phyloP scores from a whole-genome alignment of 2,329 filamentous ascomycete species.

The Neopestalotiopsis clavispora region DNA sequence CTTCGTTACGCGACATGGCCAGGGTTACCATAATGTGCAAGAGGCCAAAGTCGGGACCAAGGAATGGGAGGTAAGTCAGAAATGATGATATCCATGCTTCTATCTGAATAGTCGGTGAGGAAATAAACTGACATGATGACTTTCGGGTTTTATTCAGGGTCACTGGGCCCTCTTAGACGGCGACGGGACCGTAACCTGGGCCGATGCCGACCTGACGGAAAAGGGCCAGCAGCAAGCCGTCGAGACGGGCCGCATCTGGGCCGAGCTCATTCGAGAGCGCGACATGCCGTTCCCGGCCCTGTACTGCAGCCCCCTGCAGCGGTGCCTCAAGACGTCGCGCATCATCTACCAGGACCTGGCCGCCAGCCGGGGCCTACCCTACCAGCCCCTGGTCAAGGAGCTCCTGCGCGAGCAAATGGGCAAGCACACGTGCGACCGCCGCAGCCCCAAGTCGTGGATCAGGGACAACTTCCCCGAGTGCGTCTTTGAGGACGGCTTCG shows the following conservation, averaged over 20 bases:
- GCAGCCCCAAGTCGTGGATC: conserved; percentile 45
- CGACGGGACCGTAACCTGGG: conserved; percentile 17
- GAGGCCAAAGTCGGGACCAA: conserved; percentile 18
- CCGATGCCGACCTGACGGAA: conserved; percentile 42
- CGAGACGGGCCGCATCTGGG: conserved; percentile 48
- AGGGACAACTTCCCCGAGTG: conserved; percentile 45
- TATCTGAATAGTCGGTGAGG: background rate
- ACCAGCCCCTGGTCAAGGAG: conserved; percentile 51
- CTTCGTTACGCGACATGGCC: conserved; percentile 19
- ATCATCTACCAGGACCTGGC: conserved; percentile 46
- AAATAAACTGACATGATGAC: background rate
- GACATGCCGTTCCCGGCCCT: conserved; percentile 51
- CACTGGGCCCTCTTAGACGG: conserved; percentile 21
- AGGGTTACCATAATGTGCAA: conserved; percentile 18
- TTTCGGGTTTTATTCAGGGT: background rate
- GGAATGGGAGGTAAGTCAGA: conserved; percentile 18
- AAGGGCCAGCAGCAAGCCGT: conserved; percentile 48
- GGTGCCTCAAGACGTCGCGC: conserved; percentile 52
- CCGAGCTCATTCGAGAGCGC: conserved; percentile 40
- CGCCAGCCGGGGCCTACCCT: conserved; percentile 37
- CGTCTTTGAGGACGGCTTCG: conserved; percentile 49
- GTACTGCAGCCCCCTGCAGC: conserved; percentile 51
- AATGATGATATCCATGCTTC: no score
- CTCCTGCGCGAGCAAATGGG: conserved; percentile 53
- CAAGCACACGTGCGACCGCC: conserved; percentile 56